Base-by-base conservation (phyloP, 148 eudicot species). In the Silene conica region DNA sequence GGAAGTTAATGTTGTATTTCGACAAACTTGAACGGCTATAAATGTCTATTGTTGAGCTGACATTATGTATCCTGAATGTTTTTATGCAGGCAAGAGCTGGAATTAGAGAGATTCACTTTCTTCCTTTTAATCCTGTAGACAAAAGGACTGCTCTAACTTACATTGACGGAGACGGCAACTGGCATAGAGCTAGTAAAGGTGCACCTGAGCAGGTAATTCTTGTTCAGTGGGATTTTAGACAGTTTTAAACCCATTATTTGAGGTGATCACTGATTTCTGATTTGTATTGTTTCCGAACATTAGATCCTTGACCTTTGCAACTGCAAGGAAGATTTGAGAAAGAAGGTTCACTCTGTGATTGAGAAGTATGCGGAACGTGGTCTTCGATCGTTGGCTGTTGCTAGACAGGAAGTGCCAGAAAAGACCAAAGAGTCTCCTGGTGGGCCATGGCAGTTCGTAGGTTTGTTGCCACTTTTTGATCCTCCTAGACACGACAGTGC, bases 401-500 rank as follows among this genome's bases (percentile, higher is more conserved):
- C 87, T 43, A 83, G 89, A 86, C 98, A 90, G 96, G 92, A 90
- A 86, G 96, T 90, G 25, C 96, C 97, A 18, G 92, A 88, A 81
- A 90, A 87, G 78, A 82, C 54, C 76, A 92, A 92, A 73, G 97
- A 92, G 16, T 76, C 88, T 70, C 65, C 91, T 1, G 97, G 96
- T 78, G 85, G 81, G 56, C 94, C 98, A 50, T 93, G 98, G 98
- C 88, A 89, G 80, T 93, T 93, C 79, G 90, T 86, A 56, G 96
- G 96, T 22, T 77, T 93, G 77, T 78, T 93, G 78, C 87, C 98
- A 26, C 94, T 93, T 34, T 93, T 93, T 74, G 98, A 92, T 70
- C 97, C 97, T 78, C 97, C 97, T 16, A 85, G 97, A 77, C 96
- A 92, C 23, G 97, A 92, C 81, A 93, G 96, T 85, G 92, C 92